phyloP scores from a whole-genome alignment of 1,139 yeast genomes.

The Debaryomyces subglobosus region DNA sequence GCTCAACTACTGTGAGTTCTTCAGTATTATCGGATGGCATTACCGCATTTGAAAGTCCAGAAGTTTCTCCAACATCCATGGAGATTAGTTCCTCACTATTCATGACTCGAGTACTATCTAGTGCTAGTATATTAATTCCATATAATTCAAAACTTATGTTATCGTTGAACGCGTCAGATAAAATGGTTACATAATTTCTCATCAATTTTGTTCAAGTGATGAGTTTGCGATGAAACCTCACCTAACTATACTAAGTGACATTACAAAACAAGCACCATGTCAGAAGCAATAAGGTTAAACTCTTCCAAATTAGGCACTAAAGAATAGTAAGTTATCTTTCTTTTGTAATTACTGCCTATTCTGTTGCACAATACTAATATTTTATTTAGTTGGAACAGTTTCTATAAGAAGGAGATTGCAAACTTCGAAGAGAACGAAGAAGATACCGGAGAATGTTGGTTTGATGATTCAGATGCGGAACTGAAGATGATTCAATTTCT shows the following conservation, averaged over 20 bases:
- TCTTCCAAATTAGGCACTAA: conserved; percentile 78
- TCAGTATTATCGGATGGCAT: conserved; percentile 5
- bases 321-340: conserved; percentile 56
- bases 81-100: background rate
- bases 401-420: conserved; percentile 69
- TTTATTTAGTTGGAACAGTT: conserved; percentile 75
- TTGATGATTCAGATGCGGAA: conserved; percentile 91
- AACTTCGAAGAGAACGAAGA: conserved; percentile 73
- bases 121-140: background rate
- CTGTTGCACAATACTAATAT: conserved; percentile 22
- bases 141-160: background rate
- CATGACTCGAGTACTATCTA: background rate
- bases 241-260: background rate
- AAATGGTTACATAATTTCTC: conserved; percentile 4
- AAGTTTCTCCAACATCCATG: background rate
- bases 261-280: conserved; percentile 18
- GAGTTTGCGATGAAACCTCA: background rate
- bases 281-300: conserved; percentile 61
- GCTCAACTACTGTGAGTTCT: conserved; percentile 8
- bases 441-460: conserved; percentile 97
- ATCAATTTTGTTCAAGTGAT: background rate
- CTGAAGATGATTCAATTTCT: conserved; percentile 73
- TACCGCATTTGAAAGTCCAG: background rate
- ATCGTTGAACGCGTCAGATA: conserved; percentile 8
- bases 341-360: background rate